Percentiles rank a stretch among this genome's conserved stretches.
These are phyloP conservation scores for Hypseocharis bilobata DNA, from an alignment of 441 rosid genomes.

Conservation along the genomic window DNA sequence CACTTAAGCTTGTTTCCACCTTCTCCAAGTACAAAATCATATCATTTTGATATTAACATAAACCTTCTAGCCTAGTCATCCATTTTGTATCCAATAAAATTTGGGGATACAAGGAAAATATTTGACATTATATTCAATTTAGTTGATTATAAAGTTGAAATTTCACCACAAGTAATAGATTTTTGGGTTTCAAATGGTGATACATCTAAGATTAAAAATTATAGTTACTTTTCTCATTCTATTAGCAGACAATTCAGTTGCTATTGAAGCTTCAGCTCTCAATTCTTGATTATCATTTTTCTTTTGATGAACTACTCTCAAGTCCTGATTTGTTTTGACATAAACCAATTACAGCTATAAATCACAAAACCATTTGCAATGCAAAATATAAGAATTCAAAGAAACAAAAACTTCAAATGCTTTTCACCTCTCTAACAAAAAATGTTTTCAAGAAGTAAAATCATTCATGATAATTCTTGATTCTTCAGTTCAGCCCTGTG, in stretches of 20 bases:
- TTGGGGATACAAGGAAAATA: neutral
- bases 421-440: neutral
- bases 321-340: neutral
- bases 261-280: neutral
- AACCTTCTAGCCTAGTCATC: neutral
- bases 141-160: neutral
- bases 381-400: neutral
- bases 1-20: conserved; percentile 49
- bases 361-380: neutral
- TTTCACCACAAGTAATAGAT: neutral
- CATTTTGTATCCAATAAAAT: conserved; percentile 1
- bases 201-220: conserved; percentile 6
- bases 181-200: neutral
- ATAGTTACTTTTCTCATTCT: neutral
- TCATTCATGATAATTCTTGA: neutral
- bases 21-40: conserved; percentile 51
- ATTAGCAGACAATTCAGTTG: neutral
- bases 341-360: neutral
- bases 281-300: neutral
- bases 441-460: neutral
- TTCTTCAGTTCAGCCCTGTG: neutral
- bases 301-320: neutral
- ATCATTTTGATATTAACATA: neutral
- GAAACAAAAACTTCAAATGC: neutral
- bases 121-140: neutral